Percentiles rank a stretch among this genome's conserved stretches.
These are phyloP conservation scores for Hyphodiscus sp. DNA, from an alignment of 2,329 filamentous ascomycete genomes.

Conservation along the genomic window DNA sequence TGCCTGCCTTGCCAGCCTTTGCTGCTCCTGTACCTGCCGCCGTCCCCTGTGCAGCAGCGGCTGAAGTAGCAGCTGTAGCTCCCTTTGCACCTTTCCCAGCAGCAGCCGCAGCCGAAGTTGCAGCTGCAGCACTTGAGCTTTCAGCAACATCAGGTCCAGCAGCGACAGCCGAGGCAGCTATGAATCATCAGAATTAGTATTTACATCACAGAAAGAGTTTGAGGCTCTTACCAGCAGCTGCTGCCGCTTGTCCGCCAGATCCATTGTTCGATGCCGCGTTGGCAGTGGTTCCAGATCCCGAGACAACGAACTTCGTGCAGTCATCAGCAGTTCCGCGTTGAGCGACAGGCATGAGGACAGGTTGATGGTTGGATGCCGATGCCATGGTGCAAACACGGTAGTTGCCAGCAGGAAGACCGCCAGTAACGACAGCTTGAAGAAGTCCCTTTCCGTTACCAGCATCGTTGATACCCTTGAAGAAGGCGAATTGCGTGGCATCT, in stretches of 20 bases:
- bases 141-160: background rate
- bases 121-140: no score
- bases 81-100: constrained; percentile 4
- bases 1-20: background rate
- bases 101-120: constrained; percentile 31
- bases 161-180: constrained; percentile 23
- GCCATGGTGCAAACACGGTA: constrained; percentile 41
- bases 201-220: no score
- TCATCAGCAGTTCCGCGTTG: constrained; percentile 40
- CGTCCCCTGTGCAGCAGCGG: background rate
- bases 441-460: constrained; percentile 33
- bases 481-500: constrained; percentile 31
- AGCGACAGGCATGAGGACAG: constrained; percentile 38
- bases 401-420: constrained; percentile 35
- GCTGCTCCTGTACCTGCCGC: background rate
- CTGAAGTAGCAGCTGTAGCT: background rate
- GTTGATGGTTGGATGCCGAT: constrained; percentile 37
- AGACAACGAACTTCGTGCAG: constrained; percentile 38
- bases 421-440: constrained; percentile 32
- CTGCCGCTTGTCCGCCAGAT: constrained; percentile 14
- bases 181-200: no score
- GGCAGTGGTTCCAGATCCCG: constrained; percentile 14
- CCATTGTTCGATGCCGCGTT: constrained; percentile 19
- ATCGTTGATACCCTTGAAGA: constrained; percentile 39
- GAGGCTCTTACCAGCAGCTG: background rate